Conservation (phyloP, 108 stramenopile genomes). For the Schizochytrium sp. region DNA sequence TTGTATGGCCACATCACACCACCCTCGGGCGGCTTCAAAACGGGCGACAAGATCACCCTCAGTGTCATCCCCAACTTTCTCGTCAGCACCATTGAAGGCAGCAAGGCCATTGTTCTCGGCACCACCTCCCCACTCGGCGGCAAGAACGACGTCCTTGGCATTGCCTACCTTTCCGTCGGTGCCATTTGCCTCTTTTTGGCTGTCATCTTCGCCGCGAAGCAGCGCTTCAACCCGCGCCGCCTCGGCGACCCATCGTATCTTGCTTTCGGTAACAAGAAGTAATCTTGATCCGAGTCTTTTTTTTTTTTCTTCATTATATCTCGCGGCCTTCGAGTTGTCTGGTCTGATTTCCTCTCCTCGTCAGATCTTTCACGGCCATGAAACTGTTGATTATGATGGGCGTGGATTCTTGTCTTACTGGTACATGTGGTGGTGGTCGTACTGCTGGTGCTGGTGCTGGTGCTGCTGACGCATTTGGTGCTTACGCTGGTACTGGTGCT, state of each 20-base stretch:
- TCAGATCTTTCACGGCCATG: no score
- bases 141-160: slow-evolving; percentile 73
- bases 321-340: no score
- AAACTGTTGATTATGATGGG: no score
- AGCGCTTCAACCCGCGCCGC: slow-evolving; percentile 64
- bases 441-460: no score
- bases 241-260: slow-evolving; percentile 79
- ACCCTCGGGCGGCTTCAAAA: slow-evolving; percentile 59
- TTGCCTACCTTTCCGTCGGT: slow-evolving; percentile 70
- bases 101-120: slow-evolving; percentile 72
- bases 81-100: slow-evolving; percentile 69
- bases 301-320: background rate
- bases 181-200: slow-evolving; percentile 60
- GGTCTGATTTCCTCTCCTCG: no score
- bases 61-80: slow-evolving; percentile 71
- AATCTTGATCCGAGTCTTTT: background rate
- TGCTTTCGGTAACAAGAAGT: slow-evolving; percentile 59
- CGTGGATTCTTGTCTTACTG: no score
- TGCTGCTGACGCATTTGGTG: no score
- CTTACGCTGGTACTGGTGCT: no score
- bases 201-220: slow-evolving; percentile 70
- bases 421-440: no score
- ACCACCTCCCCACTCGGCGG: slow-evolving; percentile 76
- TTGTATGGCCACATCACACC: slow-evolving; percentile 79
- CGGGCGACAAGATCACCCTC: slow-evolving; percentile 60